Evolutionary conservation across 2,329 filamentous ascomycete species (phyloP).

Genomic region (Ascosphaera aggregata): DNA sequence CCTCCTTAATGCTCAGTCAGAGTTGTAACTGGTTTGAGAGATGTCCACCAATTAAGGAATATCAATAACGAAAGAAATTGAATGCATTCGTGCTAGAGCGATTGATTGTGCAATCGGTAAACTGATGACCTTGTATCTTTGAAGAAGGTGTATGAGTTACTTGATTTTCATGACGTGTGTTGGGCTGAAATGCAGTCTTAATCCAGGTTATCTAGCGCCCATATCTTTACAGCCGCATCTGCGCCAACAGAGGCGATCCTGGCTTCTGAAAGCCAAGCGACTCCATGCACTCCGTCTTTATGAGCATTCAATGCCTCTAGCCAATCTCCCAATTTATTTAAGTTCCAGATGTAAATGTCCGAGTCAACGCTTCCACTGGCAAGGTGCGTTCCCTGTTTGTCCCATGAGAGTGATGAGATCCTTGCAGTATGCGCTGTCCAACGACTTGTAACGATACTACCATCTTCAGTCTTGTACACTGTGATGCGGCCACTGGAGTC

Average conservation of each 20-base stretch:
- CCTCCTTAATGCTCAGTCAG: too few species aligned
- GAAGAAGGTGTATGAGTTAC: too few species aligned
- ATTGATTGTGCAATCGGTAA: too few species aligned
- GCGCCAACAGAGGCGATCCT: slow-evolving; percentile 61
- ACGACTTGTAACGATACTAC: slow-evolving; percentile 54
- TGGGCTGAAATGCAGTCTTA: too few species aligned
- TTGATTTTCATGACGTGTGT: too few species aligned
- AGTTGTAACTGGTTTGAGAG: too few species aligned
- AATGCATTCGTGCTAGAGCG: too few species aligned
- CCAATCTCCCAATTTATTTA: slow-evolving; percentile 59
- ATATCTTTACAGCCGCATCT: slow-evolving; percentile 80
- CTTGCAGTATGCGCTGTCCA: slow-evolving; percentile 51
- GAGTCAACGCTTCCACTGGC: slow-evolving; percentile 77
- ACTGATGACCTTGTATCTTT: too few species aligned
- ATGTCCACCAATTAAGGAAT: too few species aligned
- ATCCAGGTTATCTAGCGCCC: slow-evolving; percentile 36
- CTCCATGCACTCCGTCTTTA: slow-evolving; percentile 83
- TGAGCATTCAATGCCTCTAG: slow-evolving; percentile 74
- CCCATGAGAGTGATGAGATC: slow-evolving; percentile 53
- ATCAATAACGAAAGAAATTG: too few species aligned
- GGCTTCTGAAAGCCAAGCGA: slow-evolving; percentile 48
- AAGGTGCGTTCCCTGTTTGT: slow-evolving; percentile 49
- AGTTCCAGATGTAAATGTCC: slow-evolving; percentile 78
- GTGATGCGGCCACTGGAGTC: slow-evolving; percentile 71
- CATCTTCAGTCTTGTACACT: slow-evolving; percentile 46